Percentiles rank a stretch among this genome's conserved stretches.
Evolutionary conservation across 345 rosid genomes (phyloP).

Genomic region (Camelina laxa): DNA sequence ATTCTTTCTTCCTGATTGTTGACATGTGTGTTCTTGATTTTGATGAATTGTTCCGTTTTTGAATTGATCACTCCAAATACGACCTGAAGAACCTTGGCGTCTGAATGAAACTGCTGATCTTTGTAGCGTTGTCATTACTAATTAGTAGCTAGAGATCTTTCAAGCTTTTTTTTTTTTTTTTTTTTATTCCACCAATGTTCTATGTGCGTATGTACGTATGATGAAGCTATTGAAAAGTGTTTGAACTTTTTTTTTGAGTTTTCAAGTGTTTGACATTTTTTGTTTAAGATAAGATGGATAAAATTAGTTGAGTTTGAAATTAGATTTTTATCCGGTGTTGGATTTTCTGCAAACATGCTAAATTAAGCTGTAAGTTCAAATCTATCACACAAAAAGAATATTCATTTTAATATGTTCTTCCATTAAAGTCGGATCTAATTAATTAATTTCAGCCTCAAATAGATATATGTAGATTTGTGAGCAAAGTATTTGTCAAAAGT

Average conservation of each 20-base stretch:
- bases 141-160: neutral
- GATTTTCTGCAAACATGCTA: slow-evolving; percentile 5
- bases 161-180: too few species aligned
- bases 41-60: neutral
- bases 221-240: slow-evolving; percentile 10
- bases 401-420: neutral
- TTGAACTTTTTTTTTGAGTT: neutral
- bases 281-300: slow-evolving; percentile 9
- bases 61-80: slow-evolving; percentile 28
- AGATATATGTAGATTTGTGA: neutral
- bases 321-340: slow-evolving; percentile 25
- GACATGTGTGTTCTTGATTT: neutral
- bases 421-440: neutral
- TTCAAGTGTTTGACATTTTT: neutral
- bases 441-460: neutral
- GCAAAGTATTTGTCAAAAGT: neutral
- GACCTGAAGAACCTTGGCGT: slow-evolving; percentile 43
- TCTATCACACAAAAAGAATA: neutral
- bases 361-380: neutral
- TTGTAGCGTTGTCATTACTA: slow-evolving; percentile 29
- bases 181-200: neutral
- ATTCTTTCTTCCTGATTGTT: neutral
- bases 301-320: slow-evolving; percentile 1
- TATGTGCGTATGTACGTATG: neutral
- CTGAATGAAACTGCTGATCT: slow-evolving; percentile 39